Evolutionary conservation across 2,329 filamentous ascomycete species (phyloP), one percentile per base, ranked within the genome.

Genomic region (Ilyonectria destructans): DNA sequence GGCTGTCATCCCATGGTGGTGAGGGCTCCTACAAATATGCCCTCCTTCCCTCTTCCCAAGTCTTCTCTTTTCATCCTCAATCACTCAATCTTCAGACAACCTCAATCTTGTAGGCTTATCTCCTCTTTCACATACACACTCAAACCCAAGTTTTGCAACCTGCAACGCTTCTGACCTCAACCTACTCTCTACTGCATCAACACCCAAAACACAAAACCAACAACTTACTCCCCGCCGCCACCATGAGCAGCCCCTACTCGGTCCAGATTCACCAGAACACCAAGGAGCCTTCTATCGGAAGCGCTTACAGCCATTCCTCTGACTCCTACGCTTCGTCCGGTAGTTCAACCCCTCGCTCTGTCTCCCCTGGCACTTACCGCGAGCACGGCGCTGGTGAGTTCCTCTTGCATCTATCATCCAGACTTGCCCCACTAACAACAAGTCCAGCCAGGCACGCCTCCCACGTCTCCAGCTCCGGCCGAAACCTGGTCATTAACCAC

Each of bases 181-280:
- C 26, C 26, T 26, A 43, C 43, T 54, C 19, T 17, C 19, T 54
- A 23, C 33, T 49, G 46, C 31, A 54, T 31, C 13, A 59, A 49
- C 26, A 43, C 31, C 35, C 31, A 43, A 40, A 58, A 37, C 58
- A 51, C 52, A 63, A 63, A 58, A 67, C 35, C 55, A 71, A 61
- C 57, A 63, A 60, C 59, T 40, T 26, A 26, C 26, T 26, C 40
- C 57, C 61, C 69, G 68, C 74, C 48, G 37, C 68, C 69, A 74
- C 45, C 40, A 77, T 80, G 75, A 70, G 69, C 66, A 69, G 69
- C 57, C 71, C 69, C 52, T 74, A 77, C 71, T 69, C 69, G 46
- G 76, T 79, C 57, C 71, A 81, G 61, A 74, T 82, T 64, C 80
- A 81, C 70, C 80, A 81, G 70, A 70, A 72, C 65, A 72, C 71